Percentiles rank a stretch among this genome's conserved stretches.
Conservation (phyloP, 169 alveolate species). For the Besnoitia besnoiti region DNA sequence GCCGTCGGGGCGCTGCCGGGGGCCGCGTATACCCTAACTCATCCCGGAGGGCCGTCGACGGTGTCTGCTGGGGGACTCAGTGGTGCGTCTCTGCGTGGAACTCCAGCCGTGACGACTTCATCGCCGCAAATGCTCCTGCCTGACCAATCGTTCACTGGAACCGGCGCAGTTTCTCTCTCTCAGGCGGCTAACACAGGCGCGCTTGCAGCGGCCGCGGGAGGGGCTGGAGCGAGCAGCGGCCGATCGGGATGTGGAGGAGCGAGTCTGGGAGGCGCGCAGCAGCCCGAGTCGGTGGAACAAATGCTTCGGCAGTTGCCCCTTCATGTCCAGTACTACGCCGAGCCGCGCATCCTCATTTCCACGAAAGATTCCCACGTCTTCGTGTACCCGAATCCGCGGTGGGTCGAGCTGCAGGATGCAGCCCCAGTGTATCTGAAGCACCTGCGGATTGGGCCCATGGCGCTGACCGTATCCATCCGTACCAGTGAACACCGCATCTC, state of each 20-base stretch:
- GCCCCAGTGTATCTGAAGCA: slow-evolving; percentile 83
- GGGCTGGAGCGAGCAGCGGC: neutral
- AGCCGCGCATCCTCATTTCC: slow-evolving; percentile 70
- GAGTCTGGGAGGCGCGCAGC: slow-evolving; percentile 17
- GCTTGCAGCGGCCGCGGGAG: neutral
- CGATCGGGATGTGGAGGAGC: neutral
- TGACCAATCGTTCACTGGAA: neutral
- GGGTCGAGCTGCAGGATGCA: slow-evolving; percentile 81
- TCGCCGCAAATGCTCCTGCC: neutral
- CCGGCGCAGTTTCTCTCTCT: neutral
- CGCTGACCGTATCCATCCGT: slow-evolving; percentile 85
- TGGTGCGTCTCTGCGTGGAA: neutral
- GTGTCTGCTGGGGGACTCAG: neutral
- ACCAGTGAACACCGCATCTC: slow-evolving; percentile 87
- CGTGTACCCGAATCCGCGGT: slow-evolving; percentile 81
- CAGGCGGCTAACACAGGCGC: neutral
- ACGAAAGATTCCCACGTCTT: slow-evolving; percentile 73
- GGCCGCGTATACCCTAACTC: neutral
- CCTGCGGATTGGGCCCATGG: slow-evolving; percentile 82
- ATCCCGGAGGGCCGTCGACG: slow-evolving; percentile 7
- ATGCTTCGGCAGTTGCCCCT: slow-evolving; percentile 58
- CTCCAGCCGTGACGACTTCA: neutral
- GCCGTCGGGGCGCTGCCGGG: neutral
- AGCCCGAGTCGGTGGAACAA: slow-evolving; percentile 14
- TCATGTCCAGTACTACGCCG: slow-evolving; percentile 69